Base-by-base conservation (phyloP, 2,329 filamentous ascomycete species). In the Arthrinium phaeospermum region DNA sequence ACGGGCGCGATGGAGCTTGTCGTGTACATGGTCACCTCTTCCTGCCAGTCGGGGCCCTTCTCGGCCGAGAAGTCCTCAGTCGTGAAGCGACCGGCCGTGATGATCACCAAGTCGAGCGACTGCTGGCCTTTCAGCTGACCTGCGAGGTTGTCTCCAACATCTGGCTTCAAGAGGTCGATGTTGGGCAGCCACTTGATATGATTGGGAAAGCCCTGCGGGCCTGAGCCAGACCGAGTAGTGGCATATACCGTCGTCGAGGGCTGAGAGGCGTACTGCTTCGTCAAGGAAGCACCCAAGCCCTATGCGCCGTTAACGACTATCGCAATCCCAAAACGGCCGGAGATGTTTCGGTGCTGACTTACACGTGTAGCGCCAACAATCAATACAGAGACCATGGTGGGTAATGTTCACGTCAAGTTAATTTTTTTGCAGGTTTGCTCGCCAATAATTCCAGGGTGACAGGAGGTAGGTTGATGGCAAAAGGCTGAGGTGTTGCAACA, bases 21-120 rank as follows among this genome's bases (percentile, higher is more conserved):
- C 64, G 90, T 92, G 80, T 94, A 94, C 91, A 93, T 94, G 74
- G 85, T 88, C 69, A 93, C 85, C 80, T 94, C 86, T 45, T 90
- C 89, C 41, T 90, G 87, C 86, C 90, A 94, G 74, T 91, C 87
- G 0, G 91, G 91, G 1, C 90, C 85, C 72, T 83, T 83, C 12
- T 83, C 85, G 70, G 86, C 82, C 24, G 76, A 78, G 72, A 93
- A 90, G 73, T 90, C 87, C 76, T 94, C 92, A 2, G 88, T 91
- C 27, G 85, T 86, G 77, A 94, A 94, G 79, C 91, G 90, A 10
- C 92, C 92, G 0, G 92, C 92, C 3, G 90, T 90, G 76, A 94
- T 90, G 77, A 94, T 89, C 75, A 87, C 85, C 14, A 84, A 80
- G 16, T 85, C 85, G 27, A 86, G 79, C 10, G 83, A 79, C 69